Evolutionary conservation across 2,329 filamentous ascomycete species (phyloP).

Genomic region (Leptosphaerulina australis): DNA sequence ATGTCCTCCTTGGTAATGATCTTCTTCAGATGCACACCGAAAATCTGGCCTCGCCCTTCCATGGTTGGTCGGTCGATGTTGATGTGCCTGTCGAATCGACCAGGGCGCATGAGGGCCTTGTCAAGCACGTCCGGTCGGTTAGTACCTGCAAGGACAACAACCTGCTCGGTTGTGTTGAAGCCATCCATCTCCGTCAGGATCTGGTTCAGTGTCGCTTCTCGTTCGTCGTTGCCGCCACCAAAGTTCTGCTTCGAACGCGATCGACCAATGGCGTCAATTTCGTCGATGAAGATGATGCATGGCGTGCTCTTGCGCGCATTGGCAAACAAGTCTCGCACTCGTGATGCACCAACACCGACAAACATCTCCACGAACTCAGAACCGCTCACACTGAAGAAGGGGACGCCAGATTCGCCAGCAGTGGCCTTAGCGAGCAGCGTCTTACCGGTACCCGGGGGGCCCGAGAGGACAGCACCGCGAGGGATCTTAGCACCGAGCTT

Average conservation of each 20-base stretch:
- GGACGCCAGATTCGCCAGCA: conserved; percentile 93
- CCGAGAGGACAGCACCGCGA: conserved; percentile 92
- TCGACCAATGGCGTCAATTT: conserved; percentile 97
- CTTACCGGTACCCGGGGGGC: conserved; percentile 98
- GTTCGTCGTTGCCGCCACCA: conserved; percentile 93
- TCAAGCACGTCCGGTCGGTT: conserved; percentile 95
- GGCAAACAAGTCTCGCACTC: conserved; percentile 92
- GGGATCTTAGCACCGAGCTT: conserved; percentile 97
- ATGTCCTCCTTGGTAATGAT: conserved; percentile 92
- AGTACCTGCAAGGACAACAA: conserved; percentile 95
- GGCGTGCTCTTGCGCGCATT: conserved; percentile 95
- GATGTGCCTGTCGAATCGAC: conserved; percentile 96
- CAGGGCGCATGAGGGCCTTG: conserved; percentile 93
- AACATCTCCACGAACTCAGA: conserved; percentile 99
- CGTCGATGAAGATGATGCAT: conserved; percentile 99
- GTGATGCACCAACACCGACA: conserved; percentile 94
- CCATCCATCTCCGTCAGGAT: conserved; percentile 99
- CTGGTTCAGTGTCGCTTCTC: conserved; percentile 95
- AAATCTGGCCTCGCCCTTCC: conserved; percentile 95
- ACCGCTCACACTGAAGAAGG: conserved; percentile 97
- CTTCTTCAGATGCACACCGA: conserved; percentile 90
- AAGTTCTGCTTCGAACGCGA: conserved; percentile 82
- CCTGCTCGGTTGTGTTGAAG: conserved; percentile 95
- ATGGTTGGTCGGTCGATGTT: conserved; percentile 94
- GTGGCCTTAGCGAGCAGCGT: conserved; percentile 96